Evolutionary conservation across 768 basidiomycete species (phyloP).

Genomic region (Russula emetica): DNA sequence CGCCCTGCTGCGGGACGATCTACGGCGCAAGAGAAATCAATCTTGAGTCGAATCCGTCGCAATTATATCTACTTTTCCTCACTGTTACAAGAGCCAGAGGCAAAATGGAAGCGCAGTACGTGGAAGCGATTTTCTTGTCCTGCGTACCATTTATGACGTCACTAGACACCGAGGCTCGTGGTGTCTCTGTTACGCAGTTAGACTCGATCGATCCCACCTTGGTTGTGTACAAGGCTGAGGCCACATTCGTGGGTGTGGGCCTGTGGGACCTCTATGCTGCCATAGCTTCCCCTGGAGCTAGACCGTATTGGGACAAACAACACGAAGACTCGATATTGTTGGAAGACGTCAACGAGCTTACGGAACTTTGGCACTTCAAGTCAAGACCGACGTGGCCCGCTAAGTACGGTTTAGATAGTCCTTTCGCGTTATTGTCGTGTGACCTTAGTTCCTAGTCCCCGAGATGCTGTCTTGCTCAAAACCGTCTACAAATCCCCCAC

Average conservation of each 20-base stretch:
- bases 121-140: slow-evolving; percentile 27
- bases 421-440: slow-evolving; percentile 21
- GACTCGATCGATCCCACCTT: slow-evolving; percentile 96
- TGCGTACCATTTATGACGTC: slow-evolving; percentile 15
- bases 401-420: slow-evolving; percentile 51
- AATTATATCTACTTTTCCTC: slow-evolving; percentile 99
- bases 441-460: slow-evolving; percentile 49
- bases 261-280: slow-evolving; percentile 93
- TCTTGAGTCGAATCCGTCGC: slow-evolving; percentile 79
- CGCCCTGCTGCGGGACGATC: slow-evolving; percentile 44
- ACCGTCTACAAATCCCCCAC: slow-evolving; percentile 97
- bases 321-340: slow-evolving; percentile 82
- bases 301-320: slow-evolving; percentile 82
- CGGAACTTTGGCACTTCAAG: slow-evolving; percentile 91
- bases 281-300: slow-evolving; percentile 80
- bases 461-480: slow-evolving; percentile 86
- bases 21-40: slow-evolving; percentile 69
- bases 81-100: slow-evolving; percentile 92
- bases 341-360: slow-evolving; percentile 86
- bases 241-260: slow-evolving; percentile 92
- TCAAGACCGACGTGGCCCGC: slow-evolving; percentile 92
- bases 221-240: slow-evolving; percentile 93
- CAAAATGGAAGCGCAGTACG: slow-evolving; percentile 91
- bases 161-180: slow-evolving; percentile 74
- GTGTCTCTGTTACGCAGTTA: slow-evolving; percentile 91